Evolutionary conservation across 495 filamentous ascomycete species (phyloP).

Genomic region (Aspergillus avenaceus): DNA sequence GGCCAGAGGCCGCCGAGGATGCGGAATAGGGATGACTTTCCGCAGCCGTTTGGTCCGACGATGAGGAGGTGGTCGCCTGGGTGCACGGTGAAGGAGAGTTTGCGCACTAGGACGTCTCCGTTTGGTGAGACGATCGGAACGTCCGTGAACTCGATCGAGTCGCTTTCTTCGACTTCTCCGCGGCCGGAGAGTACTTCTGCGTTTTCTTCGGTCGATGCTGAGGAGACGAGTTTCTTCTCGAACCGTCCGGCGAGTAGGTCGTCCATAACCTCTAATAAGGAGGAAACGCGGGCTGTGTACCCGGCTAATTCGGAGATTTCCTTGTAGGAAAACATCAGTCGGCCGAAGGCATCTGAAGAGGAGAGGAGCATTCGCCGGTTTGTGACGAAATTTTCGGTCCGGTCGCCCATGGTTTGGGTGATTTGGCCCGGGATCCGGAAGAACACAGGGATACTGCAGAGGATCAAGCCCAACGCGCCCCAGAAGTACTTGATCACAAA

Average conservation of each 20-base stretch:
- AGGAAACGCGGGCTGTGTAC: slow-evolving; percentile 85
- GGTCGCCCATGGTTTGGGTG: slow-evolving; percentile 76
- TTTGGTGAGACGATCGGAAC: slow-evolving; percentile 98
- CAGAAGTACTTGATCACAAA: slow-evolving; percentile 99
- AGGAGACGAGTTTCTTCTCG: slow-evolving; percentile 92
- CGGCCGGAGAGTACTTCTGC: slow-evolving; percentile 74
- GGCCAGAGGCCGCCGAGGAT: slow-evolving; percentile 97
- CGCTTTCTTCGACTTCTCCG: slow-evolving; percentile 70
- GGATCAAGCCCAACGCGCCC: slow-evolving; percentile 86
- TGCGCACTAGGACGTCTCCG: slow-evolving; percentile 81
- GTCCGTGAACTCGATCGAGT: slow-evolving; percentile 79
- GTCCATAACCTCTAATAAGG: slow-evolving; percentile 88
- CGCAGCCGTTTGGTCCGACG: slow-evolving; percentile 94
- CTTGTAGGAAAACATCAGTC: slow-evolving; percentile 97
- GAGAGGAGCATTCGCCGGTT: slow-evolving; percentile 87
- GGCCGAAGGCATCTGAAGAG: slow-evolving; percentile 92
- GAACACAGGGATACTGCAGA: slow-evolving; percentile 97
- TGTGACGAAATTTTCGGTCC: slow-evolving; percentile 93
- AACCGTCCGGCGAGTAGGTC: slow-evolving; percentile 85
- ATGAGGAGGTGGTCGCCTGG: slow-evolving; percentile 89
- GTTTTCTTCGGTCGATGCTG: slow-evolving; percentile 72
- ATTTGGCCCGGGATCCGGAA: slow-evolving; percentile 79
- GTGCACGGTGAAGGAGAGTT: slow-evolving; percentile 80
- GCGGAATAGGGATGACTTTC: slow-evolving; percentile 91
- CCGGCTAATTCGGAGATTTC: slow-evolving; percentile 95